These are phyloP conservation scores for Erythrophleum ivorense DNA, from an alignment of 331 rosid genomes.

Conservation along the genomic window DNA sequence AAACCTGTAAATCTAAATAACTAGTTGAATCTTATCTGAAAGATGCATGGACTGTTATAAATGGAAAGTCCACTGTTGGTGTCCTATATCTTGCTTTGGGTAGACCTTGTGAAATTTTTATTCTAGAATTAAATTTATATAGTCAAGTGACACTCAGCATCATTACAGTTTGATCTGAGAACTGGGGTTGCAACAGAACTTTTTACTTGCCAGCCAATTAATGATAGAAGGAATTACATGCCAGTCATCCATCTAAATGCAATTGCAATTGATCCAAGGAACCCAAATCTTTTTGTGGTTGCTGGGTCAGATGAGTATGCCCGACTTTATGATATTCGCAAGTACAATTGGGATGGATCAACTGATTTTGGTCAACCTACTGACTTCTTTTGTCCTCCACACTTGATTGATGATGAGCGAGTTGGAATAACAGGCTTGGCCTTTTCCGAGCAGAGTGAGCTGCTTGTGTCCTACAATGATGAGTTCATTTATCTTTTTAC, in stretches of 20 bases:
- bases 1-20: not conserved
- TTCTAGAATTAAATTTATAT: constrained; percentile 13
- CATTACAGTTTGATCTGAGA: constrained; percentile 75
- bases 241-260: constrained; percentile 57
- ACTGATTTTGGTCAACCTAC: constrained; percentile 57
- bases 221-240: constrained; percentile 41
- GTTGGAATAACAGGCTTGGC: constrained; percentile 84
- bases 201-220: constrained; percentile 59
- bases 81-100: not conserved
- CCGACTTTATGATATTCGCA: constrained; percentile 68
- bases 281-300: constrained; percentile 70
- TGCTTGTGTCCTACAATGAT: constrained; percentile 64
- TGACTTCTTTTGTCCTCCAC: constrained; percentile 61
- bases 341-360: constrained; percentile 64
- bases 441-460: constrained; percentile 74
- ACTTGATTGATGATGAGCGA: constrained; percentile 47
- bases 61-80: not conserved
- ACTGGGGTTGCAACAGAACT: constrained; percentile 56
- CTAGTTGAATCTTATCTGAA: constrained; percentile 4
- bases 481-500: constrained; percentile 68
- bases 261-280: constrained; percentile 73
- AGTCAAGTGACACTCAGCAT: constrained; percentile 39
- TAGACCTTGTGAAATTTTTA: not conserved
- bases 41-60: constrained; percentile 15
- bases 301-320: constrained; percentile 69